Evolutionary conservation across 2,329 filamentous ascomycete species (phyloP), one percentile per base, ranked within the genome.

Genomic region (Colletotrichum acutatum): DNA sequence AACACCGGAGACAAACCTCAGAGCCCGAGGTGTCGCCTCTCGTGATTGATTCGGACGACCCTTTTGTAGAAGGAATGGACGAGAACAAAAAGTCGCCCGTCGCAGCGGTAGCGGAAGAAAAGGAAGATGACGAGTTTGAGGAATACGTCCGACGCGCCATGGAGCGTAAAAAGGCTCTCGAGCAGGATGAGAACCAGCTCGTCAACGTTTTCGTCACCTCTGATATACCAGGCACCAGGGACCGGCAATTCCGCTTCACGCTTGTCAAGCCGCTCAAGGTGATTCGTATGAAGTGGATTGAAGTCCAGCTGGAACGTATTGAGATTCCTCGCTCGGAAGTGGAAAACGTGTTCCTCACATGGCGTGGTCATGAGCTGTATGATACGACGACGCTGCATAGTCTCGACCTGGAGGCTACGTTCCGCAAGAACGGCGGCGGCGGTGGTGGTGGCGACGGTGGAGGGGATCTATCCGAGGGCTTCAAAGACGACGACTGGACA

Each of bases 281-380:
- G 68, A 90, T 95, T 6, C 89, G 92, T 54, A 80, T 90, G 49
- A 90, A 89, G 14, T 98, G 95, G 94, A 90, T 93, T 76, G 83
- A 85, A 14, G 86, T 87, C 66, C 92, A 95, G 78, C 81, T 80
- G 1, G 81, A 84, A 2, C 79, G 80, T 1, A 63, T 81, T 6
- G 42, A 76, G 11, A 77, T 86, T 8, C 75, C 81, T 2, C 76
- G 80, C 2, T 84, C 88, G 3, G 80, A 87, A 28, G 82, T 86
- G 2, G 83, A 87, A 5, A 84, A 86, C 0, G 84, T 97, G 22
- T 93, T 97, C 77, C 87, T 98, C 68, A 97, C 94, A 0, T 98
- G 94, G 92, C 92, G 91, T 75, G 88, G 90, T 30, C 90, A 90
- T 71, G 90, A 90, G 72, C 83, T 98, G 3, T 98, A 93, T 79